Evolutionary conservation across 2,329 filamentous ascomycete species (phyloP).

Genomic region (Neurospora sp.): DNA sequence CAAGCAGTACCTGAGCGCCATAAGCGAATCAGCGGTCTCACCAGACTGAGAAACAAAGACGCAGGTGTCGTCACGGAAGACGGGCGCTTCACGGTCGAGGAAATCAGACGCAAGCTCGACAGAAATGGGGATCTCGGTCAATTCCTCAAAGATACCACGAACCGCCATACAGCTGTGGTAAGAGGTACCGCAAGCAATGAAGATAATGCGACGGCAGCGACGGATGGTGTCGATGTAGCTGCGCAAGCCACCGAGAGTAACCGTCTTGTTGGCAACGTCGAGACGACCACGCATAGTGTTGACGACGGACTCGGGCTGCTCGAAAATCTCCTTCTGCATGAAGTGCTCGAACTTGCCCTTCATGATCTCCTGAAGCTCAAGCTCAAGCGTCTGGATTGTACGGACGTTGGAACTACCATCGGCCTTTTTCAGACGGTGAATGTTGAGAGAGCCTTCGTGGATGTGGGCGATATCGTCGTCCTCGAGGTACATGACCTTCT

Average conservation of each 20-base stretch:
- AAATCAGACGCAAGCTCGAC: slow-evolving; percentile 98
- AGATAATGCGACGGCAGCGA: slow-evolving; percentile 93
- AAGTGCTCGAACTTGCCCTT: slow-evolving; percentile 99
- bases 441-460: slow-evolving; percentile 97
- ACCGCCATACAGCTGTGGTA: slow-evolving; percentile 99
- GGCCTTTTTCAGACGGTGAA: slow-evolving; percentile 94
- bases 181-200: slow-evolving; percentile 96
- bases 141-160: slow-evolving; percentile 92
- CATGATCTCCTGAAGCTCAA: slow-evolving; percentile 99
- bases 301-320: slow-evolving; percentile 97
- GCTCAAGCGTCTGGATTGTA: slow-evolving; percentile 95
- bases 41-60: slow-evolving; percentile 98
- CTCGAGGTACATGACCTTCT: slow-evolving; percentile 99
- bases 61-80: slow-evolving; percentile 98
- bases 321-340: slow-evolving; percentile 99
- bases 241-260: slow-evolving; percentile 89
- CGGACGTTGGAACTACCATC: slow-evolving; percentile 95
- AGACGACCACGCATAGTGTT: slow-evolving; percentile 99
- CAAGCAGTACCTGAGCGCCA: slow-evolving; percentile 95
- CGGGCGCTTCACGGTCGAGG: slow-evolving; percentile 88
- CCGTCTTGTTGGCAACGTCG: slow-evolving; percentile 84
- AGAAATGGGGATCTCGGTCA: slow-evolving; percentile 94
- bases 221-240: slow-evolving; percentile 96
- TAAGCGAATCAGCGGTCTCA: slow-evolving; percentile 93
- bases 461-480: slow-evolving; percentile 99